A percentile compares a stretch with the other conserved stretches of the same genome.
Conservation (phyloP, 1,139 yeast genomes). For the Diutina rugosa region DNA sequence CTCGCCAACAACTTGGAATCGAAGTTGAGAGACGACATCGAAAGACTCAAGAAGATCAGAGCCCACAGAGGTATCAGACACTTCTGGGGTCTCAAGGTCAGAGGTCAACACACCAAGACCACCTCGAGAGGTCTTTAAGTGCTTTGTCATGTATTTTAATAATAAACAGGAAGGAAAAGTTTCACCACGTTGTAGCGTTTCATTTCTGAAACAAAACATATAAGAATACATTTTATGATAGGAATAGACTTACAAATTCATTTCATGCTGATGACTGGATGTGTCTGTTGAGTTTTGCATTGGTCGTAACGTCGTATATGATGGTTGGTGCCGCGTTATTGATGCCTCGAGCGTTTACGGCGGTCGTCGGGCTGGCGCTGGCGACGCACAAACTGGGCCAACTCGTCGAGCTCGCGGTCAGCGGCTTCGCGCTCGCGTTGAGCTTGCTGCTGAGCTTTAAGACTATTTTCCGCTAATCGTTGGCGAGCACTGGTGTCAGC, state of each 20-base stretch:
- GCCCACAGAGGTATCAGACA: conserved; percentile 99
- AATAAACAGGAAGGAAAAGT: not conserved
- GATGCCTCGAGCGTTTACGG: not conserved
- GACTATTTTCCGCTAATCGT: conserved; percentile 50
- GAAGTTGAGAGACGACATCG: conserved; percentile 98
- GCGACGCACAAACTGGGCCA: not conserved
- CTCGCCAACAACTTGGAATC: conserved; percentile 98
- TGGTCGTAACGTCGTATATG: not conserved
- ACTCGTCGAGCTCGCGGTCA: not conserved
- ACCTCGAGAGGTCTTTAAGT: conserved; percentile 82
- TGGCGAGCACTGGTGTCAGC: conserved; percentile 71
- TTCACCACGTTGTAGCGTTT: not conserved
- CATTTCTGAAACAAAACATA: no score
- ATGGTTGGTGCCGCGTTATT: not conserved
- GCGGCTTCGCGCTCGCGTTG: not conserved
- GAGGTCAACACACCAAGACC: conserved; percentile 99
- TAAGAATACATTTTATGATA: no score
- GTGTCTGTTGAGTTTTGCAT: no score
- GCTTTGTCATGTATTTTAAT: conserved; percentile 4
- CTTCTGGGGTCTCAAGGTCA: conserved; percentile 95
- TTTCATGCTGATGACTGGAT: no score
- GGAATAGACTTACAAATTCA: no score
- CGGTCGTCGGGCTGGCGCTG: not conserved
- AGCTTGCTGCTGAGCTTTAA: conserved; percentile 14
- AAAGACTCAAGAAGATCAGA: conserved; percentile 99